These are phyloP conservation scores for Colletotrichum eremochloae DNA, from an alignment of 2,329 filamentous ascomycete species.

Conservation along the genomic window DNA sequence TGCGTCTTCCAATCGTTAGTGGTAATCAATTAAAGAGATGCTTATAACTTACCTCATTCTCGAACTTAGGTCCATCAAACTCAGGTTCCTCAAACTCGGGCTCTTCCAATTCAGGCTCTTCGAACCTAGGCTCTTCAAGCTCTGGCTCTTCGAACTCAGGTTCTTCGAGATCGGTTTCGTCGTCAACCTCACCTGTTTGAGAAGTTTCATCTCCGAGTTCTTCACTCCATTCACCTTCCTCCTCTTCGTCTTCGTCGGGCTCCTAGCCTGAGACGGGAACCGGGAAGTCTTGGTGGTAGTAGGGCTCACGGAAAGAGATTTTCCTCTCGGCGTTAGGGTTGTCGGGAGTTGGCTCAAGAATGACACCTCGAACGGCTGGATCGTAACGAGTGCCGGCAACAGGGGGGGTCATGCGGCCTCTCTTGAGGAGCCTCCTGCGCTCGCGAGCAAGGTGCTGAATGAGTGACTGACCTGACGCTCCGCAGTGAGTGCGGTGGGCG, in stretches of 20 bases:
- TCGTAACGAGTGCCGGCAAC: background rate
- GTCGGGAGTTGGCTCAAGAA: background rate
- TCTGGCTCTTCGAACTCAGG: background rate
- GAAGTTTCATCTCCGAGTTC: background rate
- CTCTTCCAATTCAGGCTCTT: background rate
- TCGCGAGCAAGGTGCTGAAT: constrained; percentile 51
- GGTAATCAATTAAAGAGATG: background rate
- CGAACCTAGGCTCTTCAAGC: background rate
- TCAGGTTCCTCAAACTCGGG: background rate
- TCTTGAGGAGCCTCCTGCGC: constrained; percentile 7
- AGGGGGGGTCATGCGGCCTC: constrained; percentile 1
- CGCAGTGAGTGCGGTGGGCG: constrained; percentile 57
- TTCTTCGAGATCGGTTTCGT: background rate
- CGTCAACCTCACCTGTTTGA: background rate
- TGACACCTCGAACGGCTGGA: background rate
- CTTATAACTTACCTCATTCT: background rate
- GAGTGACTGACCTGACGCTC: constrained; percentile 55
- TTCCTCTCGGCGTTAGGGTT: background rate
- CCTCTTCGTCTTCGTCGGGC: background rate
- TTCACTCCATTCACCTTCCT: background rate
- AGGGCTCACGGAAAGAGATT: constrained; percentile 7
- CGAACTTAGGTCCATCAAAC: background rate
- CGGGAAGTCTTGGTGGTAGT: constrained; percentile 12
- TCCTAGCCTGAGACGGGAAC: background rate
- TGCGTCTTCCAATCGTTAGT: background rate